A percentile compares a stretch with the other conserved stretches of the same genome.
phyloP scores from a whole-genome alignment of 495 filamentous ascomycete genomes.

The Aspergillus diversus region DNA sequence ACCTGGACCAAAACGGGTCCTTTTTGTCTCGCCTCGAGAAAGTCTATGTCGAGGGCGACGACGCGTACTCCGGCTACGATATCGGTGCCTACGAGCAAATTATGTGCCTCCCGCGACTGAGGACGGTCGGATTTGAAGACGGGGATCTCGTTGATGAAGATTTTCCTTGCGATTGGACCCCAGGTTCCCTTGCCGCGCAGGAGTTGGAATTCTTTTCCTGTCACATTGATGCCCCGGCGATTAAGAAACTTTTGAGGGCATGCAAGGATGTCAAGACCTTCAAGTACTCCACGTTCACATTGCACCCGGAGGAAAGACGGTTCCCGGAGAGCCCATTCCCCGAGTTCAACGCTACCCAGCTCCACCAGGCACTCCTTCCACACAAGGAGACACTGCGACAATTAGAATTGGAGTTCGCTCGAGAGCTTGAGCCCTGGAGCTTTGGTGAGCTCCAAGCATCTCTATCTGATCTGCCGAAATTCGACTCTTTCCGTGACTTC shows the following conservation, averaged over 20 bases:
- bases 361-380: conserved; percentile 23
- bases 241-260: conserved; percentile 23
- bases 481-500: conserved; percentile 30
- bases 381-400: conserved; percentile 30
- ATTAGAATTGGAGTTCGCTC: conserved; percentile 22
- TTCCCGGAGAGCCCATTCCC: neutral
- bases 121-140: conserved; percentile 13
- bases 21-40: conserved; percentile 26
- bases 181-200: conserved; percentile 18
- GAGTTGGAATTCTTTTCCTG: conserved; percentile 19
- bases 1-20: conserved; percentile 13
- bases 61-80: conserved; percentile 7
- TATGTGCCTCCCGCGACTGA: conserved; percentile 21
- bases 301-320: conserved; percentile 1
- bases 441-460: conserved; percentile 8
- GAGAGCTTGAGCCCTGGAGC: conserved; percentile 2
- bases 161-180: conserved; percentile 24
- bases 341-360: conserved; percentile 27
- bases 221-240: conserved; percentile 18
- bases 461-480: conserved; percentile 16
- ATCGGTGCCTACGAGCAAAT: conserved; percentile 21
- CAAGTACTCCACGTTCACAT: conserved; percentile 21
- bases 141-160: conserved; percentile 19
- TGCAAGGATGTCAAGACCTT: conserved; percentile 30
- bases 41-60: conserved; percentile 16